Evolutionary conservation across 2,329 filamentous ascomycete species (phyloP).

Genomic region (Rutstroemia sp.): DNA sequence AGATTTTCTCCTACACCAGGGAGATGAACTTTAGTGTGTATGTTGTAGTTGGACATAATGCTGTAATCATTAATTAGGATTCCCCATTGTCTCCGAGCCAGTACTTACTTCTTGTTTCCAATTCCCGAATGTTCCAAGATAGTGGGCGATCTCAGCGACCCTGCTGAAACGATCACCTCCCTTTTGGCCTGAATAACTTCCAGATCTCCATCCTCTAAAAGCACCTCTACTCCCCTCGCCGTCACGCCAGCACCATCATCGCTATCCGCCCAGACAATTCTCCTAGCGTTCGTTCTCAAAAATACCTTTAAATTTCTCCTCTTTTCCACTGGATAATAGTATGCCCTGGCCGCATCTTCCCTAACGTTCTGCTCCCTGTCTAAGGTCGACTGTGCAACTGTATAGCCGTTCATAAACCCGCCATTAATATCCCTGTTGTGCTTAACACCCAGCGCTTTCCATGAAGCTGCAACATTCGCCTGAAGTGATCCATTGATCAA

Average conservation of each 20-base stretch:
- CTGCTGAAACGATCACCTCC: conserved; percentile 29
- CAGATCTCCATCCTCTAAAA: conserved; percentile 5
- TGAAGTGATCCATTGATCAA: conserved; percentile 9
- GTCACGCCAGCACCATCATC: conserved; percentile 30
- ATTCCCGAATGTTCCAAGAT: conserved; percentile 32
- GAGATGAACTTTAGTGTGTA: conserved; percentile 12
- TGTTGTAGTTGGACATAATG: conserved; percentile 11
- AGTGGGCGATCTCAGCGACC: conserved; percentile 25
- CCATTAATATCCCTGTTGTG: conserved; percentile 13
- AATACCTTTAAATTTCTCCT: conserved; percentile 15
- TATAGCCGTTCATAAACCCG: conserved; percentile 13
- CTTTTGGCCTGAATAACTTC: conserved; percentile 20
- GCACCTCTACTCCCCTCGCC: conserved; percentile 23
- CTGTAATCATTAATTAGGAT: neutral
- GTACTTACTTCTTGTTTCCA: conserved; percentile 18
- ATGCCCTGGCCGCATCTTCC: conserved; percentile 18
- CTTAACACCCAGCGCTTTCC: conserved; percentile 11
- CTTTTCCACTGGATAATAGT: conserved; percentile 15
- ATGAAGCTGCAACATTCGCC: conserved; percentile 3
- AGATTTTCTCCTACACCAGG: conserved; percentile 23
- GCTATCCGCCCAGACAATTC: conserved; percentile 10
- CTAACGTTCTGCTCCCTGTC: conserved; percentile 22
- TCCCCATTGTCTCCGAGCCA: neutral
- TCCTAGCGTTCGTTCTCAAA: conserved; percentile 14
- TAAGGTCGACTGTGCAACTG: conserved; percentile 12